phyloP scores from a whole-genome alignment of 2,329 filamentous ascomycete species.

The Metarhizium album region DNA sequence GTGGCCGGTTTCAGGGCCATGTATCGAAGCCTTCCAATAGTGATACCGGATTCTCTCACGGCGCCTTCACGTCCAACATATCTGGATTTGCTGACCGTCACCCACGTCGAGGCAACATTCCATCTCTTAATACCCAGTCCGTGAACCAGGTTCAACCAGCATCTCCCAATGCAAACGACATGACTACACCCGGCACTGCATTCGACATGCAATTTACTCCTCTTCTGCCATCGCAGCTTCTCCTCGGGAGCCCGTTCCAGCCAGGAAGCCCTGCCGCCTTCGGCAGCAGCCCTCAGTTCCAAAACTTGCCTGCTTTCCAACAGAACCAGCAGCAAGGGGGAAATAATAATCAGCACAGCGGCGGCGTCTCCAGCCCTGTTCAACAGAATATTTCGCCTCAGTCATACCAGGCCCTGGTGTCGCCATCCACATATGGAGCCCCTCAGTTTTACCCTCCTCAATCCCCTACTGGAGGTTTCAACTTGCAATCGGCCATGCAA shows the following conservation, averaged over 20 bases:
- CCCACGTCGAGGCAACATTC: conserved; percentile 74
- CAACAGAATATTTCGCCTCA: conserved; percentile 72
- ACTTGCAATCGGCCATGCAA: conserved; percentile 42
- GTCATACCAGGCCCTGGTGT: conserved; percentile 75
- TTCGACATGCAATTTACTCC: conserved; percentile 99
- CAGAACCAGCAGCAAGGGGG: conserved; percentile 42
- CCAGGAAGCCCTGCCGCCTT: conserved; percentile 86
- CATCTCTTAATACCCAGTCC: conserved; percentile 80
- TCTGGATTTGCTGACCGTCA: conserved; percentile 80
- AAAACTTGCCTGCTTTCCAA: conserved; percentile 70
- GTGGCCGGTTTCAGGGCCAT: conserved; percentile 57
- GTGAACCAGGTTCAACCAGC: conserved; percentile 34
- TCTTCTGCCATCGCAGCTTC: conserved; percentile 82
- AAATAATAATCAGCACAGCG: conserved; percentile 43
- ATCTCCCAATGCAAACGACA: conserved; percentile 51
- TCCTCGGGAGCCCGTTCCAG: conserved; percentile 94
- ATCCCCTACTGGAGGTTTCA: conserved; percentile 72
- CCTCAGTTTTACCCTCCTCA: conserved; percentile 81
- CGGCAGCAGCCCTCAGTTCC: conserved; percentile 84
- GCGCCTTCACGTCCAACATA: conserved; percentile 80
- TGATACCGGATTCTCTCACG: conserved; percentile 86
- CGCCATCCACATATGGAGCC: conserved; percentile 71
- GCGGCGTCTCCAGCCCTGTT: conserved; percentile 61
- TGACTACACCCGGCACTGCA: conserved; percentile 76
- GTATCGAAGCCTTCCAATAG: conserved; percentile 73